phyloP scores from a whole-genome alignment of 495 filamentous ascomycete genomes.

The Hypoxylon rickii region DNA sequence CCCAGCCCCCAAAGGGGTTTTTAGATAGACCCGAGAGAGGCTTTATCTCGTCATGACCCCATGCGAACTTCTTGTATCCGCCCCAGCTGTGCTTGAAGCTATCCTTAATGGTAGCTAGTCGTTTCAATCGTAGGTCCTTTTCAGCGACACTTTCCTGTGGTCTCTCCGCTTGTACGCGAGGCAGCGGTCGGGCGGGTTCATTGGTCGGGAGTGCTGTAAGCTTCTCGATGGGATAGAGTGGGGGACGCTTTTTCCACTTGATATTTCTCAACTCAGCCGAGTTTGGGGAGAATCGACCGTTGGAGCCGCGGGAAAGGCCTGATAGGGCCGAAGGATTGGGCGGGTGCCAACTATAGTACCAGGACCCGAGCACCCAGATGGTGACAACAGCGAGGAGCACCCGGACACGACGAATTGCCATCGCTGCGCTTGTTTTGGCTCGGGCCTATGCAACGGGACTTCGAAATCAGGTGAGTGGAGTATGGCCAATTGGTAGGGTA shows the following conservation, averaged over 20 bases:
- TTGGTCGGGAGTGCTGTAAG: slow-evolving; percentile 74
- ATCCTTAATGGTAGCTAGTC: slow-evolving; percentile 64
- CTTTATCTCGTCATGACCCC: slow-evolving; percentile 75
- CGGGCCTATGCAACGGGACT: slow-evolving; percentile 13
- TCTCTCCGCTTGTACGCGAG: slow-evolving; percentile 67
- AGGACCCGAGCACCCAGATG: slow-evolving; percentile 37
- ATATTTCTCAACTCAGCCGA: slow-evolving; percentile 6
- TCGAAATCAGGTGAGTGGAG: slow-evolving; percentile 26
- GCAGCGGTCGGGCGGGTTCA: slow-evolving; percentile 61
- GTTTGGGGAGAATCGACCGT: slow-evolving; percentile 1
- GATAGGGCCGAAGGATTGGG: slow-evolving; percentile 16
- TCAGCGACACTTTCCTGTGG: slow-evolving; percentile 36
- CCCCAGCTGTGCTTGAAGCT: slow-evolving; percentile 75
- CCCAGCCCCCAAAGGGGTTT: slow-evolving; percentile 84
- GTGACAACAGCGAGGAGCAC: slow-evolving; percentile 34
- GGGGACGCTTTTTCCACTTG: slow-evolving; percentile 34
- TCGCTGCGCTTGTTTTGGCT: slow-evolving; percentile 1
- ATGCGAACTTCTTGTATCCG: slow-evolving; percentile 75
- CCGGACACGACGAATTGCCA: slow-evolving; percentile 37
- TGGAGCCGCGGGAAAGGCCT: slow-evolving; percentile 9
- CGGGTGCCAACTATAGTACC: slow-evolving; percentile 36
- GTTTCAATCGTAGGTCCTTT: slow-evolving; percentile 41
- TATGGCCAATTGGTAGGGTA: slow-evolving; percentile 5
- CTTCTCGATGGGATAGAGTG: slow-evolving; percentile 57
- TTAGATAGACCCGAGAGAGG: slow-evolving; percentile 60